These are phyloP conservation scores for Acacia crassicarpa DNA, from an alignment of 306 rosid genomes.

Conservation along the genomic window DNA sequence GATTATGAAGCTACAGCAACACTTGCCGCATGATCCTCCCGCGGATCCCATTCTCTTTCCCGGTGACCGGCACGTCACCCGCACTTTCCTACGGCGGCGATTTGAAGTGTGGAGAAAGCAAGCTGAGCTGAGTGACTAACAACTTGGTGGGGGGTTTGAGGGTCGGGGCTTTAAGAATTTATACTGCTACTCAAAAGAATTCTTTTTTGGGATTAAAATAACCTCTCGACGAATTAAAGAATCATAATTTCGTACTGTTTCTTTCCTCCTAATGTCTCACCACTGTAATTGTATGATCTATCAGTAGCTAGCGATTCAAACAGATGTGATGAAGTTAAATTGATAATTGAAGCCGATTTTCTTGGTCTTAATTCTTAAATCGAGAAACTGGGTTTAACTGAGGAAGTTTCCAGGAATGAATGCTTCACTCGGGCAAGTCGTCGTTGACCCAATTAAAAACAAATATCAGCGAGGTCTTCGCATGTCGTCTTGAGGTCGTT, in stretches of 20 bases:
- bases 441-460: not conserved
- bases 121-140: not conserved
- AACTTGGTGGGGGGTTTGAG: not conserved
- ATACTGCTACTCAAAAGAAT: not conserved
- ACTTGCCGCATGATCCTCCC: constrained; percentile 31
- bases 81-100: not conserved
- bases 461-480: not conserved
- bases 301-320: not conserved
- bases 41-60: constrained; percentile 9
- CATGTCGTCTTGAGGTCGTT: not conserved
- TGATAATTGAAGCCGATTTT: too few relatives aligned
- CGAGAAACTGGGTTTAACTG: not conserved
- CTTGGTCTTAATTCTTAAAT: not conserved
- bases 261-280: not conserved
- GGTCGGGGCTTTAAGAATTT: not conserved
- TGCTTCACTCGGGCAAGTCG: not conserved
- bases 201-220: not conserved
- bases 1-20: constrained; percentile 33
- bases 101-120: not conserved
- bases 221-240: not conserved
- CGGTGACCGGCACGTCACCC: not conserved
- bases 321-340: too few relatives aligned
- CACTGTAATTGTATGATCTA: not conserved
- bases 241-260: not conserved
- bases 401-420: not conserved